phyloP scores from a whole-genome alignment of 129 eudicot genomes.

The Lonicera japonica region DNA sequence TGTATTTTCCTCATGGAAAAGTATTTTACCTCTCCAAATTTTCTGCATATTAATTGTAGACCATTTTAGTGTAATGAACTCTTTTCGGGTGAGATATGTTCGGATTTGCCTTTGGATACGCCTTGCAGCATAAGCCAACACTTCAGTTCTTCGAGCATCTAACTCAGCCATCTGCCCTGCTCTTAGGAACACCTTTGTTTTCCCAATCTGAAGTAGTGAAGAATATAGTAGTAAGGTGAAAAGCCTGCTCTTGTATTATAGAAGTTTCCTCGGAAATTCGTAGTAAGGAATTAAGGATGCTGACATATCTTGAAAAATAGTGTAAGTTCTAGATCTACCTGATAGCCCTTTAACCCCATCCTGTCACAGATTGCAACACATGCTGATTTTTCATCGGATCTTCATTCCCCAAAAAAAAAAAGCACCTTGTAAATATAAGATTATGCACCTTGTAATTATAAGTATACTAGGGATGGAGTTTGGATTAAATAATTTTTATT shows the following conservation, averaged over 20 bases:
- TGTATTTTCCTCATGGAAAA: not conserved
- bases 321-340: conserved; percentile 41
- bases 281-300: not conserved
- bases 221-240: conserved; percentile 14
- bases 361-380: conserved; percentile 82
- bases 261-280: not conserved
- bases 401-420: conserved; percentile 30
- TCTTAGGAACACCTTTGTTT: conserved; percentile 89
- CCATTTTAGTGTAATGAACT: conserved; percentile 54
- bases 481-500: not conserved
- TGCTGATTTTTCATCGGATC: conserved; percentile 90
- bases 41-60: conserved; percentile 75
- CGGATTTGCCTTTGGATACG: conserved; percentile 85
- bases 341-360: conserved; percentile 89
- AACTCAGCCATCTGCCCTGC: conserved; percentile 99
- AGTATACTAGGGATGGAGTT: not conserved
- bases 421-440: conserved; percentile 2
- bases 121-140: conserved; percentile 82
- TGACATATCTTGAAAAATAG: not conserved
- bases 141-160: conserved; percentile 93
- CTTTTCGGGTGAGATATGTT: conserved; percentile 82
- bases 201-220: conserved; percentile 82
- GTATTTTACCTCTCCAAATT: conserved; percentile 79
- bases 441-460: not conserved
- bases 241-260: not conserved